Evolutionary conservation across 169 alveolate genomes (phyloP).

Genomic region (Theileria luwenshuni): DNA sequence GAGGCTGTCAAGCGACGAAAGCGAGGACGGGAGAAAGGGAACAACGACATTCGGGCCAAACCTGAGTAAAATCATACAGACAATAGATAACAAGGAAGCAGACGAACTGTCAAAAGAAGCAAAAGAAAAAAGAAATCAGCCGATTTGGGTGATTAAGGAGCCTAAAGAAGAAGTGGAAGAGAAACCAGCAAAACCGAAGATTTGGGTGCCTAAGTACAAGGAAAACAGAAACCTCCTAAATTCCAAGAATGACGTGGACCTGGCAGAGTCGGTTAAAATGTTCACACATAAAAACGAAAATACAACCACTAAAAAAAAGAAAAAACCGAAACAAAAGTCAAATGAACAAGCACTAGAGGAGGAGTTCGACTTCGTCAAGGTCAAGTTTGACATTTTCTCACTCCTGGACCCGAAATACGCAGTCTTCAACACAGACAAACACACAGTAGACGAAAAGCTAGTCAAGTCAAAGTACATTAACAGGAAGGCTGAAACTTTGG

Average conservation of each 20-base stretch:
- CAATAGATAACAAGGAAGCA: conserved; percentile 43
- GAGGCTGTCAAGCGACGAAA: conserved; percentile 67
- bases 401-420: conserved; percentile 35
- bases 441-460: conserved; percentile 32
- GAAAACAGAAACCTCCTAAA: conserved; percentile 14
- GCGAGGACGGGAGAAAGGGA: conserved; percentile 11
- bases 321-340: conserved; percentile 54
- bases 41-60: conserved; percentile 42
- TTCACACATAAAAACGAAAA: conserved; percentile 59
- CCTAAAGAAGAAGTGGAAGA: conserved; percentile 30
- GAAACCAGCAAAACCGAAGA: conserved; percentile 33
- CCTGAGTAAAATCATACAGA: conserved; percentile 46
- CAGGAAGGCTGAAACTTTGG: conserved; percentile 17
- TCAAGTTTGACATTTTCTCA: conserved; percentile 59
- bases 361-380: conserved; percentile 24
- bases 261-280: conserved; percentile 60
- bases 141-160: conserved; percentile 50
- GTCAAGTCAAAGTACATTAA: conserved; percentile 61
- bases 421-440: conserved; percentile 29
- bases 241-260: conserved; percentile 55
- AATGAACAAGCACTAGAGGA: conserved; percentile 13
- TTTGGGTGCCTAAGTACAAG: conserved; percentile 62
- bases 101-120: conserved; percentile 27
- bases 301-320: conserved; percentile 17
- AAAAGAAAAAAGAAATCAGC: conserved; percentile 48